Conservation (phyloP, 495 filamentous ascomycete species). For the Neurospora sp. region DNA sequence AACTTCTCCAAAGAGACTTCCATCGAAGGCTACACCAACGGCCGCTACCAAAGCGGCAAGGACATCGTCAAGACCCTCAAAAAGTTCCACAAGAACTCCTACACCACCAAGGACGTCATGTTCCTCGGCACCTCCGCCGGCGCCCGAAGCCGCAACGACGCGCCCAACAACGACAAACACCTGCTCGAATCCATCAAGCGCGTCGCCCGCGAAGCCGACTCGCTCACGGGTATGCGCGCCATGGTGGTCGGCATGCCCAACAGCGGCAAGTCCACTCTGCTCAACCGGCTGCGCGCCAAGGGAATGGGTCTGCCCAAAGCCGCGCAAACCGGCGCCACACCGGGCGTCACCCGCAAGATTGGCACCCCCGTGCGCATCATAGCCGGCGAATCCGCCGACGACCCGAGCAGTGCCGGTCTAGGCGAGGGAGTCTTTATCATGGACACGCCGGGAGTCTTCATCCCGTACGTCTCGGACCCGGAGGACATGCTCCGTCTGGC, state of each 20-base stretch:
- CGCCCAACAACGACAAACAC: neutral
- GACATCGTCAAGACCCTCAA: constrained; percentile 10
- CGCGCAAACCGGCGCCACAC: constrained; percentile 71
- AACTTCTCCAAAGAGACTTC: neutral
- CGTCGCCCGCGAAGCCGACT: constrained; percentile 22
- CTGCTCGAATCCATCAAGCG: constrained; percentile 26
- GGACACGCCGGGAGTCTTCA: constrained; percentile 69
- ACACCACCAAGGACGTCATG: constrained; percentile 36
- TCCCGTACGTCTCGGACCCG: constrained; percentile 76
- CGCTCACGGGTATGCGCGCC: constrained; percentile 53
- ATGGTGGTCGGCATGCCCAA: constrained; percentile 97
- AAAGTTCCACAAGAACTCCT: constrained; percentile 15
- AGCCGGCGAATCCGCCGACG: constrained; percentile 10
- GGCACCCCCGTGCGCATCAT: constrained; percentile 70
- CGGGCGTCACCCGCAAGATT: constrained; percentile 83
- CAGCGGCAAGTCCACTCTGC: constrained; percentile 81
- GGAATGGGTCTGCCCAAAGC: constrained; percentile 63
- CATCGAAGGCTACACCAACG: neutral
- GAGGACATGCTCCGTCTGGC: constrained; percentile 90
- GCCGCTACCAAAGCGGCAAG: neutral
- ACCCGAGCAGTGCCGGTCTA: constrained; percentile 18
- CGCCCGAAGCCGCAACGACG: constrained; percentile 13
- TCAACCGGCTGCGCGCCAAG: constrained; percentile 69
- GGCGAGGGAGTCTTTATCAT: constrained; percentile 38
- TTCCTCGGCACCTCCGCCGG: constrained; percentile 44